These are phyloP conservation scores for Cryptococcus wingfieldii DNA, from an alignment of 1,284 basidiomycete genomes.

Conservation along the genomic window DNA sequence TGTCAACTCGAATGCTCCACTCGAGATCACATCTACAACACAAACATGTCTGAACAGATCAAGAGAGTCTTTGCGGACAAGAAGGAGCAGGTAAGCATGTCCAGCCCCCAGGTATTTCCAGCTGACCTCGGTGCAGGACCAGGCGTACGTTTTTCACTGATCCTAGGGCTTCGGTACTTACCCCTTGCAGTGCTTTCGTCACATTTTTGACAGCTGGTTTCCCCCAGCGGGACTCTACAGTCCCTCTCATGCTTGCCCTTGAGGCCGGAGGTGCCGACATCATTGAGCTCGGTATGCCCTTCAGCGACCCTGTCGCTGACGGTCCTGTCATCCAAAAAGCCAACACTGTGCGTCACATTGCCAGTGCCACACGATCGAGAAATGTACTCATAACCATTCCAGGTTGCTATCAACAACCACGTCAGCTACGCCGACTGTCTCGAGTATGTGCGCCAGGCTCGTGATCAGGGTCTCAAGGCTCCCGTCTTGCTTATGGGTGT, in stretches of 20 bases:
- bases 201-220: constrained; percentile 91
- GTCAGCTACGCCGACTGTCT: constrained; percentile 74
- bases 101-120: not conserved
- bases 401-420: constrained; percentile 77
- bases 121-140: constrained; percentile 5
- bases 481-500: constrained; percentile 92
- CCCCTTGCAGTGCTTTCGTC: constrained; percentile 62
- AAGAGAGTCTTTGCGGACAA: constrained; percentile 69
- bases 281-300: constrained; percentile 93
- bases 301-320: constrained; percentile 95
- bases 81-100: constrained; percentile 58
- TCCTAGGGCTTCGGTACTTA: not conserved
- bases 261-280: constrained; percentile 89
- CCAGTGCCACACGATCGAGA: not conserved
- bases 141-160: constrained; percentile 12
- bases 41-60: constrained; percentile 65
- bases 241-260: constrained; percentile 83
- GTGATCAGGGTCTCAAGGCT: constrained; percentile 71
- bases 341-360: constrained; percentile 66
- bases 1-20: too few species aligned
- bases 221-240: constrained; percentile 72
- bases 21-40: not conserved
- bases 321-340: constrained; percentile 86
- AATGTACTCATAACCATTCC: not conserved
- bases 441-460: constrained; percentile 71